A percentile compares a stretch with the other conserved stretches of the same genome.
These are phyloP conservation scores for Lunasporangiospora selenospora DNA, from an alignment of 192 early-diverging fungal species.

Conservation along the genomic window DNA sequence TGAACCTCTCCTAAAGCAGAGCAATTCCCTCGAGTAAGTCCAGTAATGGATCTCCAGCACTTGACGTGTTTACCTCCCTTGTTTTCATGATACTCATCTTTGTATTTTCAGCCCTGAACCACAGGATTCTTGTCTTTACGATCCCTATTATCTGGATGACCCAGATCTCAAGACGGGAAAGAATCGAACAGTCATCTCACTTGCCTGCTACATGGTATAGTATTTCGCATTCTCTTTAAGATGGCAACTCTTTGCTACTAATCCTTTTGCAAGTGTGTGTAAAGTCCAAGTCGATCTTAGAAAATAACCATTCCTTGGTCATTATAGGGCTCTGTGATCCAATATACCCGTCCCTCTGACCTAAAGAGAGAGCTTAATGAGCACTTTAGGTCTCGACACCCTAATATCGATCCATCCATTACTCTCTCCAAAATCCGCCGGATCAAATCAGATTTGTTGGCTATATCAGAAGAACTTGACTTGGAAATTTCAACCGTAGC, in stretches of 20 bases:
- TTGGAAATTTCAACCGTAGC: constrained; percentile 92
- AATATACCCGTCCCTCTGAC: constrained; percentile 81
- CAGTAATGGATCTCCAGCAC: neutral
- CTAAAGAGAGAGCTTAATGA: constrained; percentile 90
- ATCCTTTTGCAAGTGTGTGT: neutral
- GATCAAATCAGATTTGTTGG: constrained; percentile 78
- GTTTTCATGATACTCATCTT: neutral
- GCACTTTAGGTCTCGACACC: constrained; percentile 81
- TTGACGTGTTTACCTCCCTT: neutral
- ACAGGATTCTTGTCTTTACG: constrained; percentile 57
- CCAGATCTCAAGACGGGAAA: constrained; percentile 83
- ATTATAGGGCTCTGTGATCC: constrained; percentile 78
- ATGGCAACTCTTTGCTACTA: neutral
- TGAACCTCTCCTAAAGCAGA: constrained; percentile 58
- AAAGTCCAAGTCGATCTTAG: neutral
- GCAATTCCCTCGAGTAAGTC: constrained; percentile 59
- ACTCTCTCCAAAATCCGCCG: constrained; percentile 90
- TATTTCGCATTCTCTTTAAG: neutral
- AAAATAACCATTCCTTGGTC: neutral
- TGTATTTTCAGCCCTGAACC: constrained; percentile 24
- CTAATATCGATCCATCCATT: constrained; percentile 77
- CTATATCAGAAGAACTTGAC: constrained; percentile 69
- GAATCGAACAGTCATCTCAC: constrained; percentile 73
- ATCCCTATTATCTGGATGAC: constrained; percentile 89
- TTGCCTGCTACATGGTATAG: constrained; percentile 83